Base-by-base conservation (phyloP, 2,329 filamentous ascomycete species). In the Cadophora sp. region DNA sequence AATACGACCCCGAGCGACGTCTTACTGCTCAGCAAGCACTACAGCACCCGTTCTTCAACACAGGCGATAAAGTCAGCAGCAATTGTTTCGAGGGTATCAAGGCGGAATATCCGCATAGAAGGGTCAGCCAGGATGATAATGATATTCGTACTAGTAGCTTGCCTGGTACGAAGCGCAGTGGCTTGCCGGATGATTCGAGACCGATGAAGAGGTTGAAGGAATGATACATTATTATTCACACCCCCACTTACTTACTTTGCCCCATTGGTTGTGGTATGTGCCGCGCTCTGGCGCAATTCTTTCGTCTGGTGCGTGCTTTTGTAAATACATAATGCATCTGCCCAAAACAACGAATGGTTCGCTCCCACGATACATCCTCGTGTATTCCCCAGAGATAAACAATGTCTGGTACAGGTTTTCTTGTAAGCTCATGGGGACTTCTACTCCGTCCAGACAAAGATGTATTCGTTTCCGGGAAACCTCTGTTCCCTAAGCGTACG, bases 61-160 rank as follows among this genome's bases (percentile, higher is more conserved):
- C 89, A 20, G 84, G 89, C 2, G 74, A 89, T 24, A 87, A 88
- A 68, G 87, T 96, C 20, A 91, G 86, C 48, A 85, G 88, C 47
- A 96, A 97, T 76, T 97, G 94, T 76, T 99, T 99, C 73, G 93
- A 97, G 75, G 94, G 94, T 0, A 85, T 94, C 62, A 93, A 93
- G 79, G 89, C 89, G 70, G 93, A 96, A 75, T 99, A 99, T 78
- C 96, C 96, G 0, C 89, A 94, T 75, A 86, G 96, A 8, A 87
- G 95, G 59, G 94, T 99, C 48, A 97, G 91, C 73, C 91, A 96
- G 74, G 96, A 99, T 75, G 94, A 97, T 77, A 97, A 97, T 74
- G 96, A 98, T 79, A 97, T 98, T 65, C 85, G 93, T n/a, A 94
- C 92, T 0, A 90, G 90, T 51, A 97, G 93, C 78, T 79, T 97